Conservation (phyloP, 768 basidiomycete species). For the Boletus subcaerulescens region DNA sequence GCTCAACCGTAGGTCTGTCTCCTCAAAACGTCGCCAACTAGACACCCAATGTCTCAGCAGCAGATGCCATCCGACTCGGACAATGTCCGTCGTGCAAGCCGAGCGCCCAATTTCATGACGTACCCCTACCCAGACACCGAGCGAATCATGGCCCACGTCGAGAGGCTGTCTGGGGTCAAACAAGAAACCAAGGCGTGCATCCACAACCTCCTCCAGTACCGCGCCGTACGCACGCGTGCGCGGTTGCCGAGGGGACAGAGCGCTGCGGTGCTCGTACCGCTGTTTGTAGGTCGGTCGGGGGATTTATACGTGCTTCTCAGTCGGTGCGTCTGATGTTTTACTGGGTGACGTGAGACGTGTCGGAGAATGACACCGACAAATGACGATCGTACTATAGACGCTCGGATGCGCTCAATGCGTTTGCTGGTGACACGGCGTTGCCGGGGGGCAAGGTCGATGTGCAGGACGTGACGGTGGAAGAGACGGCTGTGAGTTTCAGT, state of each 20-base stretch:
- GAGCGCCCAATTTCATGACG: slow-evolving; percentile 11
- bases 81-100: no score
- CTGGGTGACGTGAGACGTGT: no score
- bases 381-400: slow-evolving; percentile 44
- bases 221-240: slow-evolving; percentile 28
- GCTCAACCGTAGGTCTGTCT: no score
- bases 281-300: slow-evolving; percentile 82
- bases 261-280: slow-evolving; percentile 77
- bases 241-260: slow-evolving; percentile 54
- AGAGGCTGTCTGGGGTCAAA: slow-evolving; percentile 7
- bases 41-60: no score
- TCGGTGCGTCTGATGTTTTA: slow-evolving; percentile 45
- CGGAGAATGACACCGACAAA: no score
- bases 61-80: no score
- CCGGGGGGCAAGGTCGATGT: slow-evolving; percentile 83
- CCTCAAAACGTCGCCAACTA: no score
- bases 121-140: slow-evolving; percentile 17
- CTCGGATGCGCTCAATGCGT: slow-evolving; percentile 66
- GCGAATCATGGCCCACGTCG: slow-evolving; percentile 7
- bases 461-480: slow-evolving; percentile 65
- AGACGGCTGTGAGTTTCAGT: slow-evolving; percentile 61
- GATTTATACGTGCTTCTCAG: slow-evolving; percentile 86
- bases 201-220: slow-evolving; percentile 26
- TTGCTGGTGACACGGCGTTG: slow-evolving; percentile 85
- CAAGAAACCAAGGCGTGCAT: slow-evolving; percentile 27